Conservation (phyloP, 495 filamentous ascomycete species). For the Pyrenula massariospora region DNA sequence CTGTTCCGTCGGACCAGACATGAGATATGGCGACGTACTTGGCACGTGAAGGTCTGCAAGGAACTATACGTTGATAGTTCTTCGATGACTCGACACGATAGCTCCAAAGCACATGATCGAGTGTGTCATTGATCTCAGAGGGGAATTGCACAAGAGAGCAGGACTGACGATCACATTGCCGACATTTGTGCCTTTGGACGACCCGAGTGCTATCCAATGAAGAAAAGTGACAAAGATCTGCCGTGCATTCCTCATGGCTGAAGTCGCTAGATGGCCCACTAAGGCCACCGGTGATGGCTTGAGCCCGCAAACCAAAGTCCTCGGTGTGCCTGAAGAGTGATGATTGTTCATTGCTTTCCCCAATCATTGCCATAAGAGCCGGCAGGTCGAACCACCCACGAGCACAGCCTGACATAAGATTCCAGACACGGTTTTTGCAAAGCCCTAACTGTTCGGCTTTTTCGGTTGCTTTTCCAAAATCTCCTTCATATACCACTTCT, state of each 20-base stretch:
- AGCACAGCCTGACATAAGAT: background rate
- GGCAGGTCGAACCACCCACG: background rate
- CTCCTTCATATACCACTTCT: background rate
- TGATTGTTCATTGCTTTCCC: background rate
- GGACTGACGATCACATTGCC: slow-evolving; percentile 1
- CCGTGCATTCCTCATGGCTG: slow-evolving; percentile 7
- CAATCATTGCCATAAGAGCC: background rate
- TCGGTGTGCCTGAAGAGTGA: background rate
- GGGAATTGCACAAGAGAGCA: background rate
- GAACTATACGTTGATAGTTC: no score
- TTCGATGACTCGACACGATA: background rate
- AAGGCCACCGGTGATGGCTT: background rate
- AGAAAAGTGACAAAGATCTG: slow-evolving; percentile 14
- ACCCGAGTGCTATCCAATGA: slow-evolving; percentile 10
- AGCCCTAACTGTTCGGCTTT: background rate
- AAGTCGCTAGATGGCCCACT: background rate
- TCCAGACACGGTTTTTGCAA: background rate
- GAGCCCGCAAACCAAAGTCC: background rate
- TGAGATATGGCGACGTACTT: slow-evolving; percentile 18
- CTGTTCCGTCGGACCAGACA: slow-evolving; percentile 20
- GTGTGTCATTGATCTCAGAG: background rate
- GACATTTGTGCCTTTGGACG: slow-evolving; percentile 13
- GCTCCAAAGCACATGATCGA: background rate
- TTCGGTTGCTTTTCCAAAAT: background rate
- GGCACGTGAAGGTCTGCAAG: no score